Conservation (phyloP, 129 eudicot genomes). For the Flaveria bidentis region DNA sequence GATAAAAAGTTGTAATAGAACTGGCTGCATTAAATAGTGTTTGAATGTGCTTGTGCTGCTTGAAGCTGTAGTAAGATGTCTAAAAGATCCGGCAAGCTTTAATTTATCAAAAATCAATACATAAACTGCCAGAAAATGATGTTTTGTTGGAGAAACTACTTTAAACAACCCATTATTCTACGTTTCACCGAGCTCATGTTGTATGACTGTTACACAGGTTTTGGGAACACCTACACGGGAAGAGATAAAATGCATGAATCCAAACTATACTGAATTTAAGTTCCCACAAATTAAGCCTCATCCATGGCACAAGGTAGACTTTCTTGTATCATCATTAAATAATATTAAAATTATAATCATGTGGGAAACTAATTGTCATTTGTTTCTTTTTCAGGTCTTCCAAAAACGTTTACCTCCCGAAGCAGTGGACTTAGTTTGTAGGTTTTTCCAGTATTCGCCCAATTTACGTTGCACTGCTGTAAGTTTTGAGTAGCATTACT, state of each 20-base stretch:
- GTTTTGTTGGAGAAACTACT: not conserved
- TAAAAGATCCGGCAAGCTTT: not conserved
- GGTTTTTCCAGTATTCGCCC: conserved; percentile 96
- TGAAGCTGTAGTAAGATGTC: no score
- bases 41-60: no score
- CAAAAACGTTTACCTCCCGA: conserved; percentile 96
- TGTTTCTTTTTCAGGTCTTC: conserved; percentile 65
- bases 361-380: not conserved
- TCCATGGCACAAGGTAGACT: conserved; percentile 95
- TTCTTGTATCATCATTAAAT: conserved; percentile 2
- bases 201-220: conserved; percentile 54
- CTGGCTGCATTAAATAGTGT: not conserved
- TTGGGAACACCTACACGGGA: conserved; percentile 96
- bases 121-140: not conserved
- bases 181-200: not conserved
- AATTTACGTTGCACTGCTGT: conserved; percentile 98
- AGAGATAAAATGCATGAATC: conserved; percentile 98
- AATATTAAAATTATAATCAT: not conserved
- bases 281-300: conserved; percentile 98
- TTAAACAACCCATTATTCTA: not conserved
- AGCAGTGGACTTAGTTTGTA: conserved; percentile 94
- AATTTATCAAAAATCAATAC: not conserved
- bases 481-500: conserved; percentile 33
- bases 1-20: not conserved
- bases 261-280: conserved; percentile 88